These are phyloP conservation scores for Lanmaoa rubissima DNA, from an alignment of 768 basidiomycete genomes.

Conservation along the genomic window DNA sequence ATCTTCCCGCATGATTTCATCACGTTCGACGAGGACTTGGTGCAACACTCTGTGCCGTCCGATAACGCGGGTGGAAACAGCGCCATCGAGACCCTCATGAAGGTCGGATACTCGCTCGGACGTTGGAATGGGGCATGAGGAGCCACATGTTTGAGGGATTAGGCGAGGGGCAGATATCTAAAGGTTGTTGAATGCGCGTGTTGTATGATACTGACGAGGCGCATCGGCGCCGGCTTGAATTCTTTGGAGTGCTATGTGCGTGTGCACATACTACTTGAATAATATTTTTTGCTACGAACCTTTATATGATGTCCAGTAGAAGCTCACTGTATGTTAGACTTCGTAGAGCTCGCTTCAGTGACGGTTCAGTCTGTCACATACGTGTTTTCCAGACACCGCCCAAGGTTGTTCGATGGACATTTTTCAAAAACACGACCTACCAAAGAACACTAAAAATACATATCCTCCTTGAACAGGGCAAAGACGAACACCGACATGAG, in stretches of 20 bases:
- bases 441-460: background rate
- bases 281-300: background rate
- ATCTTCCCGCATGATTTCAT: slow-evolving; percentile 56
- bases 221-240: too few species aligned
- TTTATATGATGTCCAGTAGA: background rate
- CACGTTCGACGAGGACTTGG: slow-evolving; percentile 62
- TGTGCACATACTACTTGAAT: background rate
- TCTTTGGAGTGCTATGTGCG: too few species aligned
- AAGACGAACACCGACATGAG: background rate
- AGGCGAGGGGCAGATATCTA: background rate
- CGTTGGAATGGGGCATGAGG: slow-evolving; percentile 18
- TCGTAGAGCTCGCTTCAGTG: background rate
- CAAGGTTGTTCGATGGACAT: background rate
- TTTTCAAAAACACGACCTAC: too few species aligned
- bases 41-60: slow-evolving; percentile 45
- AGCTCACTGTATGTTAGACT: background rate
- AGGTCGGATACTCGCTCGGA: slow-evolving; percentile 37
- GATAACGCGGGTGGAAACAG: slow-evolving; percentile 20
- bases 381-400: background rate
- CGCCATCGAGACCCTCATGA: slow-evolving; percentile 63
- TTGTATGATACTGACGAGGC: background rate
- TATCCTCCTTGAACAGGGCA: background rate
- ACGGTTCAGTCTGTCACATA: background rate
- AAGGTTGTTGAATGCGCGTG: background rate
- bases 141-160: background rate